phyloP scores from a whole-genome alignment of 768 basidiomycete species.

The Cystofilobasidium capitatum region DNA sequence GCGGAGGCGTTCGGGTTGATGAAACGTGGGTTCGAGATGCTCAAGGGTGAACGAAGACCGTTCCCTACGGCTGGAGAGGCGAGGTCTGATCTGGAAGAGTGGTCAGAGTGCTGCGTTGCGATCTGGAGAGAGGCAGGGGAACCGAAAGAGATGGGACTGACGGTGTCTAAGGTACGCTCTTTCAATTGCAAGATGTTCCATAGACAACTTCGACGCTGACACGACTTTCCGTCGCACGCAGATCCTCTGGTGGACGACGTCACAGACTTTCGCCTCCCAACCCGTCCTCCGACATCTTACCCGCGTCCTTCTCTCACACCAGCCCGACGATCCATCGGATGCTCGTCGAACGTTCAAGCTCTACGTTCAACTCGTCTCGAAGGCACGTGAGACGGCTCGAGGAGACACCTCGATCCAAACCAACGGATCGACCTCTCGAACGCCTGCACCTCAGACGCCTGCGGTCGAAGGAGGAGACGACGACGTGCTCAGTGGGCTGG shows the following conservation, averaged over 20 bases:
- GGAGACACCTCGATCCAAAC: conserved; percentile 38
- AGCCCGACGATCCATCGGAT: conserved; percentile 47
- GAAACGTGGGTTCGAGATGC: conserved; percentile 58
- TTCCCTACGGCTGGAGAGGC: conserved; percentile 76
- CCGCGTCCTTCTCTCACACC: conserved; percentile 50
- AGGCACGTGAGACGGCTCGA: conserved; percentile 58
- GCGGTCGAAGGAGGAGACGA: conserved; percentile 14
- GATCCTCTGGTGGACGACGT: conserved; percentile 90
- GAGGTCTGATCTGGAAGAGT: conserved; percentile 69
- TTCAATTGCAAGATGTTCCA: not conserved
- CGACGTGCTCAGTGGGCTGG: conserved; percentile 20
- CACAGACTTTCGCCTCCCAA: conserved; percentile 85
- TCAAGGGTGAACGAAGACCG: conserved; percentile 52
- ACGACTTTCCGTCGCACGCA: conserved; percentile 34
- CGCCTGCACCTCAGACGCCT: not conserved
- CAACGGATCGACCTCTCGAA: conserved; percentile 30
- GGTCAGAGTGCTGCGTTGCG: conserved; percentile 67
- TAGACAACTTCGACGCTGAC: conserved; percentile 26
- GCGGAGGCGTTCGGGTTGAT: conserved; percentile 57
- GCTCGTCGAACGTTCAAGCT: conserved; percentile 61
- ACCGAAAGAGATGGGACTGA: conserved; percentile 42
- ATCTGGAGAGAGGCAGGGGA: conserved; percentile 70
- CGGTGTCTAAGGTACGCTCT: not conserved
- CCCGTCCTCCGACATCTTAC: conserved; percentile 76
- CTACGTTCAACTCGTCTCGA: conserved; percentile 74